A percentile compares a stretch with the other conserved stretches of the same genome.
These are phyloP conservation scores for Xylariaceae sp. DNA, from an alignment of 2,329 filamentous ascomycete genomes.

Conservation along the genomic window DNA sequence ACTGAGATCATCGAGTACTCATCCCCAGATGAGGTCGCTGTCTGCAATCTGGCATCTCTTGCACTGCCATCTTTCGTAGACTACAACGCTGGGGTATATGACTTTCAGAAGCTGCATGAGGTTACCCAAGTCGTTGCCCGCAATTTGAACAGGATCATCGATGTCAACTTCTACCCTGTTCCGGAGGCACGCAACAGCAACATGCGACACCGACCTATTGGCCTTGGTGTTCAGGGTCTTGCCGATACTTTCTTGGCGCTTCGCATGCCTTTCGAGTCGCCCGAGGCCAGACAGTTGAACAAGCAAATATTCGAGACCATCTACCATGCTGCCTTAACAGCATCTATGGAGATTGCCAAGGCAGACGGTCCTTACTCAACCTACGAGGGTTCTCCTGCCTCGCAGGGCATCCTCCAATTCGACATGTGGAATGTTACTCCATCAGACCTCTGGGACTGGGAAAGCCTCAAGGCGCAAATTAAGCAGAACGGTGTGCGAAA, in stretches of 20 bases:
- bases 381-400: conserved; percentile 91
- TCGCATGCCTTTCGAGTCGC: conserved; percentile 94
- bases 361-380: conserved; percentile 82
- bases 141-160: conserved; percentile 98
- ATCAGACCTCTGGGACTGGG: conserved; percentile 96
- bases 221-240: conserved; percentile 95
- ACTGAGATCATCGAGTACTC: conserved; percentile 98
- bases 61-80: conserved; percentile 91
- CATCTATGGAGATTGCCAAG: conserved; percentile 85
- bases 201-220: conserved; percentile 94
- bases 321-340: conserved; percentile 92
- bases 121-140: conserved; percentile 89
- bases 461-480: conserved; percentile 83
- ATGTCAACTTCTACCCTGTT: conserved; percentile 98
- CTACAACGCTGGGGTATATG: conserved; percentile 79
- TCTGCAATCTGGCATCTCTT: conserved; percentile 95
- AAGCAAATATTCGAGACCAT: conserved; percentile 99
- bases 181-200: conserved; percentile 93
- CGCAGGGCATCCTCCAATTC: conserved; percentile 93
- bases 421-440: conserved; percentile 98
- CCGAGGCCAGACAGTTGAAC: conserved; percentile 91
- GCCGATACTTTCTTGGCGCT: conserved; percentile 97
- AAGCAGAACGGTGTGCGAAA: conserved; percentile 93
- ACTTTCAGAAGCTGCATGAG: conserved; percentile 96
- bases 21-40: conserved; percentile 95